Evolutionary conservation across 352 stramenopile species (phyloP).

Genomic region (Elongisporangium prolatum): DNA sequence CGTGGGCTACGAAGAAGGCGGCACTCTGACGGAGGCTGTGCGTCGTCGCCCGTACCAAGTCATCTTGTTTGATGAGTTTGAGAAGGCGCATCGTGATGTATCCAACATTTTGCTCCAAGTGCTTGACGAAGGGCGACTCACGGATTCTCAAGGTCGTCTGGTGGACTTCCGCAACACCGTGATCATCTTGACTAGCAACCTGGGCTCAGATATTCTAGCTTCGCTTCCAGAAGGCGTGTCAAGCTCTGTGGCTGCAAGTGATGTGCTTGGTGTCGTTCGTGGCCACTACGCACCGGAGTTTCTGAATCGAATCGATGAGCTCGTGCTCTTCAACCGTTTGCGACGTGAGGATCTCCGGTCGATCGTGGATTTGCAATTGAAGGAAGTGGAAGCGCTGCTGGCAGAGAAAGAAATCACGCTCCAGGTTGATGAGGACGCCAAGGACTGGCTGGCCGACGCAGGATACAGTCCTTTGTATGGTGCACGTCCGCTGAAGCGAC

Average conservation of each 20-base stretch:
- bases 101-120: conserved; percentile 96
- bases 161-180: conserved; percentile 98
- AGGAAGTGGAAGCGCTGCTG: conserved; percentile 87
- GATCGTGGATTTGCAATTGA: conserved; percentile 95
- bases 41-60: conserved; percentile 93
- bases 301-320: conserved; percentile 98
- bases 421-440: conserved; percentile 82
- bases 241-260: conserved; percentile 55
- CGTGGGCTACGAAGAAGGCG: conserved; percentile 93
- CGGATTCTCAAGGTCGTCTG: conserved; percentile 91
- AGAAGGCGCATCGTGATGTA: conserved; percentile 96
- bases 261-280: conserved; percentile 89
- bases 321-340: conserved; percentile 97
- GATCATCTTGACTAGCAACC: conserved; percentile 97
- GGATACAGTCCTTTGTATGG: conserved; percentile 97
- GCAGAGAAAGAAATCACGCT: conserved; percentile 91
- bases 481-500: conserved; percentile 94
- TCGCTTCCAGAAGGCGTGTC: conserved; percentile 45
- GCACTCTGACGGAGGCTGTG: conserved; percentile 94
- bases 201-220: conserved; percentile 90
- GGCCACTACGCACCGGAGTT: conserved; percentile 97
- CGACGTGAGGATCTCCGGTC: conserved; percentile 85
- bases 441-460: conserved; percentile 90
- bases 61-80: conserved; percentile 97
- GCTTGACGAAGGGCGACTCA: conserved; percentile 88